Evolutionary conservation across 2,329 filamentous ascomycete species (phyloP).

Genomic region (Ophidiomyces ophidiicola): DNA sequence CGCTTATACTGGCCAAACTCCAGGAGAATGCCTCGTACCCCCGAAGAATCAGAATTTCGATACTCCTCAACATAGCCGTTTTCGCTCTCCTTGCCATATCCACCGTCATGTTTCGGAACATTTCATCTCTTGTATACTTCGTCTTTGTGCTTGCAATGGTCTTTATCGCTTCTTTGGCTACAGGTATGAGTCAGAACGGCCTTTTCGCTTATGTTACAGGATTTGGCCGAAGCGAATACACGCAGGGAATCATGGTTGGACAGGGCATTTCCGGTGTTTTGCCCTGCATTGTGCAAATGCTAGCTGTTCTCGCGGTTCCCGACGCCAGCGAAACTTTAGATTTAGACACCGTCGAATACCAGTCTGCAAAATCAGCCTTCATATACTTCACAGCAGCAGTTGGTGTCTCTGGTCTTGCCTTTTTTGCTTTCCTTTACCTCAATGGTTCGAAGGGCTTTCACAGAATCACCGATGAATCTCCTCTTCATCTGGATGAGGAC

Average conservation of each 20-base stretch:
- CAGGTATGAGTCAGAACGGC: conserved; percentile 83
- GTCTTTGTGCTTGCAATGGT: conserved; percentile 73
- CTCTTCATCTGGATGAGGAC: conserved; percentile 31
- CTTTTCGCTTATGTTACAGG: conserved; percentile 82
- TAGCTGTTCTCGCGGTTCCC: conserved; percentile 60
- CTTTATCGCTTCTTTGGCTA: conserved; percentile 62
- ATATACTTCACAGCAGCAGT: conserved; percentile 86
- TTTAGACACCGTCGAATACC: conserved; percentile 26
- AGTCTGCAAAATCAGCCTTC: conserved; percentile 61
- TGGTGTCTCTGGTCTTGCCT: conserved; percentile 54
- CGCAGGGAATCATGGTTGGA: conserved; percentile 89
- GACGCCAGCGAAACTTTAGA: conserved; percentile 30
- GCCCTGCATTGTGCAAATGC: conserved; percentile 74
- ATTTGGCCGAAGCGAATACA: conserved; percentile 78
- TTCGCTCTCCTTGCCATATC: conserved; percentile 72
- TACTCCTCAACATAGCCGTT: conserved; percentile 62
- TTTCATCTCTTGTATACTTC: conserved; percentile 58
- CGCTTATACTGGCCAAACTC: conserved; percentile 64
- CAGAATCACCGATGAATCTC: conserved; percentile 10
- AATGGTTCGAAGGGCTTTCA: conserved; percentile 39
- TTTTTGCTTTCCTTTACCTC: conserved; percentile 65
- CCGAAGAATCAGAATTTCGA: conserved; percentile 64
- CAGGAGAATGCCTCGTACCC: conserved; percentile 80
- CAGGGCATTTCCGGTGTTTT: conserved; percentile 87
- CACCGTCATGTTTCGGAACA: conserved; percentile 54